These are phyloP conservation scores for Orbilia blumenaviensis DNA, from an alignment of 2,329 filamentous ascomycete species.

Conservation along the genomic window DNA sequence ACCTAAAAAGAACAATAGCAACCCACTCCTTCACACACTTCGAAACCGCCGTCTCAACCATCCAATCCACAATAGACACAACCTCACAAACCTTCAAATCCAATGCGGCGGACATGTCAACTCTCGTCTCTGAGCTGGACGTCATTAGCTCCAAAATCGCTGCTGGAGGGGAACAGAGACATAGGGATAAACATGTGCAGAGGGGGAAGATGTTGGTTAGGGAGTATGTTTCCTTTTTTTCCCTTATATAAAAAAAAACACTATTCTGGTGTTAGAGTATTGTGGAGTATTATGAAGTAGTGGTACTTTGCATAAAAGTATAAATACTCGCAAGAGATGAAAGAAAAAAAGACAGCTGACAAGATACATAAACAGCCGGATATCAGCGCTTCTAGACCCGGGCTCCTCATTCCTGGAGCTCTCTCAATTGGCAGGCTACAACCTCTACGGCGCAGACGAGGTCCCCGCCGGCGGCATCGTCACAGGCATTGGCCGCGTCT, in stretches of 20 bases:
- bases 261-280: not conserved
- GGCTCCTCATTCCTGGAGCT: conserved; percentile 91
- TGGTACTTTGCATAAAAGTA: too few species aligned
- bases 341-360: too few species aligned
- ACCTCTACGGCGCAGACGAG: conserved; percentile 85
- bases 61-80: conserved; percentile 79
- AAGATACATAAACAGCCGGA: too few species aligned
- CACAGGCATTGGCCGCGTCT: conserved; percentile 87
- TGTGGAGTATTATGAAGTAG: too few species aligned
- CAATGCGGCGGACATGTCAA: conserved; percentile 79
- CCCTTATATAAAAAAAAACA: not conserved
- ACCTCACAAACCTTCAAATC: conserved; percentile 80
- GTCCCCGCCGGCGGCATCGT: conserved; percentile 91
- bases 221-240: conserved; percentile 65
- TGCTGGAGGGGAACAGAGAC: conserved; percentile 80
- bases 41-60: conserved; percentile 80
- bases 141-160: conserved; percentile 76
- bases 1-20: conserved; percentile 67
- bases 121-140: conserved; percentile 74
- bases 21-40: conserved; percentile 84
- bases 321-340: too few species aligned
- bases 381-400: conserved; percentile 86
- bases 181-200: conserved; percentile 84
- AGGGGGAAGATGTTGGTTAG: conserved; percentile 93
- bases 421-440: conserved; percentile 87